phyloP scores from a whole-genome alignment of 1,139 yeast species.

The Diutina mesorugosa region DNA sequence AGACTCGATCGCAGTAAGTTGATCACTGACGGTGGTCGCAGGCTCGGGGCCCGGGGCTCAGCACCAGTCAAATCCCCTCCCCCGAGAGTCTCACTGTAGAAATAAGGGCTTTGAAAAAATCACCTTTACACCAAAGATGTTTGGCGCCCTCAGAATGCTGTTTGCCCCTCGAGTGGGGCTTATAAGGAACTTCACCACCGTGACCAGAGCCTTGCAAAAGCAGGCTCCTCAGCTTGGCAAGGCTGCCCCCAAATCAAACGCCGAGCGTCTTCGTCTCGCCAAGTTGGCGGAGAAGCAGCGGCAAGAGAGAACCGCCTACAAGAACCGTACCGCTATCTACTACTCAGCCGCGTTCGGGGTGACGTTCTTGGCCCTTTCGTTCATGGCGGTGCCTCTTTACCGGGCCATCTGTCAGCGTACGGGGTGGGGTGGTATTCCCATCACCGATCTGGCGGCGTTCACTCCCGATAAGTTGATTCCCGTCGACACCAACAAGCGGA shows the following conservation, averaged over 20 bases:
- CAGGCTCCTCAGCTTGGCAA: background rate
- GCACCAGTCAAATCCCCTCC: background rate
- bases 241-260: background rate
- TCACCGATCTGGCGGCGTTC: conserved; percentile 68
- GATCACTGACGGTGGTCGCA: background rate
- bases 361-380: conserved; percentile 66
- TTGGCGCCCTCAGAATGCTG: background rate
- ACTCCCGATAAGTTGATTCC: conserved; percentile 84
- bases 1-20: background rate
- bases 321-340: conserved; percentile 45
- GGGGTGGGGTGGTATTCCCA: conserved; percentile 93
- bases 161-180: background rate
- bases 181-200: background rate
- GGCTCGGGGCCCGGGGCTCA: background rate
- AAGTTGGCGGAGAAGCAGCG: conserved; percentile 10
- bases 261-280: conserved; percentile 5
- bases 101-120: background rate
- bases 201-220: background rate
- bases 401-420: conserved; percentile 89
- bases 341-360: conserved; percentile 65
- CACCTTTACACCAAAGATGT: background rate
- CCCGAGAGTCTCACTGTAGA: background rate
- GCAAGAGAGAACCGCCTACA: conserved; percentile 17
- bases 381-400: conserved; percentile 88
- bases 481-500: conserved; percentile 73